phyloP scores from a whole-genome alignment of 805 yeast genomes.

The Helenozyma rhizophorensis region DNA sequence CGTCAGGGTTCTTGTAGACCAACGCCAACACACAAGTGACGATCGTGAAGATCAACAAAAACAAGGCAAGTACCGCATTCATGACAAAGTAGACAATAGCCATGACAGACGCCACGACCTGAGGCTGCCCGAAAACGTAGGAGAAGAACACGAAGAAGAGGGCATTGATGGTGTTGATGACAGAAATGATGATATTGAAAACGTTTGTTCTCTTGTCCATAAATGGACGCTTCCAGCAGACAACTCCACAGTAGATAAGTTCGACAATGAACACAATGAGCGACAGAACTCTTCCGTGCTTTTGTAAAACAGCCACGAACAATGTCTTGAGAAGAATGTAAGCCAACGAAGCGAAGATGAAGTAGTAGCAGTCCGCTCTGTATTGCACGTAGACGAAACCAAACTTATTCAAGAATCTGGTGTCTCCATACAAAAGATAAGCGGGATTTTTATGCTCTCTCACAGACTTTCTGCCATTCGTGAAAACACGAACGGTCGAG shows the following conservation, averaged over 20 bases:
- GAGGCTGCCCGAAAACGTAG: constrained; percentile 76
- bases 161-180: constrained; percentile 76
- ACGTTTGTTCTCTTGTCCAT: constrained; percentile 93
- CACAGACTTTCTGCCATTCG: constrained; percentile 69
- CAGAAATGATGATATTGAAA: constrained; percentile 83
- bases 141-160: constrained; percentile 87
- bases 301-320: constrained; percentile 83
- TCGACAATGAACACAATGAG: constrained; percentile 73
- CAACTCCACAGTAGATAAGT: constrained; percentile 56
- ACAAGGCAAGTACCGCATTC: constrained; percentile 84
- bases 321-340: constrained; percentile 73
- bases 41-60: constrained; percentile 78
- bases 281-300: constrained; percentile 77
- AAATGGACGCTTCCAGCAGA: constrained; percentile 78
- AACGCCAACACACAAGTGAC: constrained; percentile 83
- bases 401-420: constrained; percentile 72
- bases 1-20: constrained; percentile 87
- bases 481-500: constrained; percentile 70
- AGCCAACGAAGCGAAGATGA: constrained; percentile 59
- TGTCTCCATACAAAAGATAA: constrained; percentile 81
- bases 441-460: constrained; percentile 86
- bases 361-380: constrained; percentile 83
- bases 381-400: constrained; percentile 92
- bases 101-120: constrained; percentile 84
- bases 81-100: constrained; percentile 85